Percentiles rank a stretch among this genome's conserved stretches.
Evolutionary conservation across 176 grass and related monocot genomes (phyloP).

Genomic region (Saccharum spontaneum): DNA sequence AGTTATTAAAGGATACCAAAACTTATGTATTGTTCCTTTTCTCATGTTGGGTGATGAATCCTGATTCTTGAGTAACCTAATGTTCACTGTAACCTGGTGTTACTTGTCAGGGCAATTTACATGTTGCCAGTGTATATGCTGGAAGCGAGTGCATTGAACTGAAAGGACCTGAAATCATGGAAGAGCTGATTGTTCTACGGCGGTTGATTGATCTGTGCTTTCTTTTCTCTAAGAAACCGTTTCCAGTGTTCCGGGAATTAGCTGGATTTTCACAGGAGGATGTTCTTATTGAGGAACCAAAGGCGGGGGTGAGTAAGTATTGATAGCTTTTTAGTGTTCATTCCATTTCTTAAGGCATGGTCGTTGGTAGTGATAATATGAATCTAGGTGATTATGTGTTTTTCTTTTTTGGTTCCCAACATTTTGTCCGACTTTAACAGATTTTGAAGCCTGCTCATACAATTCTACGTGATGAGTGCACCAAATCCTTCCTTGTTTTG

Average conservation of each 20-base stretch:
- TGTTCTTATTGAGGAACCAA: slow-evolving; percentile 90
- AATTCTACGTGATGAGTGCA: slow-evolving; percentile 71
- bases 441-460: slow-evolving; percentile 93
- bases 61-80: slow-evolving; percentile 1
- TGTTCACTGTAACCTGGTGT: slow-evolving; percentile 6
- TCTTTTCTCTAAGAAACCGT: slow-evolving; percentile 94
- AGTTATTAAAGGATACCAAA: slow-evolving; percentile 15
- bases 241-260: slow-evolving; percentile 72
- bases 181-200: slow-evolving; percentile 68
- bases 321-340: slow-evolving; percentile 30
- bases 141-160: slow-evolving; percentile 77
- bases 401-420: slow-evolving; percentile 21
- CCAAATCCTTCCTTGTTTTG: slow-evolving; percentile 90
- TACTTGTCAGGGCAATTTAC: slow-evolving; percentile 66
- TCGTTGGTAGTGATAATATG: slow-evolving; percentile 2
- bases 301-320: slow-evolving; percentile 84
- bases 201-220: slow-evolving; percentile 83
- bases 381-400: slow-evolving; percentile 7
- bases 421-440: slow-evolving; percentile 34
- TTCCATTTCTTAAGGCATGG: slow-evolving; percentile 9
- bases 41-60: not conserved
- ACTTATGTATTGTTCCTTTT: slow-evolving; percentile 7
- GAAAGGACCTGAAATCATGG: slow-evolving; percentile 67
- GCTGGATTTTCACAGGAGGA: slow-evolving; percentile 74
- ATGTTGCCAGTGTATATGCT: slow-evolving; percentile 81